phyloP scores from a whole-genome alignment of 2,329 filamentous ascomycete genomes.

The Xylaria sp. region DNA sequence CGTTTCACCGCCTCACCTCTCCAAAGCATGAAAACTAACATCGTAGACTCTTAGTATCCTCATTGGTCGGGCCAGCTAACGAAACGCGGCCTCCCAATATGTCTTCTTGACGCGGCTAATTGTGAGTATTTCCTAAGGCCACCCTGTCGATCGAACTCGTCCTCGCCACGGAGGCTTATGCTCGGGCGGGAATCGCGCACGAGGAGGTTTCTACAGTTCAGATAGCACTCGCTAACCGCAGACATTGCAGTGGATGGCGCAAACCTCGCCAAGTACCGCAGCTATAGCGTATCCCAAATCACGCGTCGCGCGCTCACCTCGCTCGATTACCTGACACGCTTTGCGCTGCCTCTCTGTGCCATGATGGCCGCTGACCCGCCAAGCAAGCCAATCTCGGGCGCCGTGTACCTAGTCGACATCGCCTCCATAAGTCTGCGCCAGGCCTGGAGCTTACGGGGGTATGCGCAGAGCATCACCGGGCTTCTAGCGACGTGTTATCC shows the following conservation, averaged over 20 bases:
- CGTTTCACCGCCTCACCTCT: not conserved
- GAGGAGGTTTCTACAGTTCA: not conserved
- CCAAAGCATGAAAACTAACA: constrained; percentile 9
- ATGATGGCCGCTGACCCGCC: constrained; percentile 24
- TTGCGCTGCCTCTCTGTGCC: constrained; percentile 32
- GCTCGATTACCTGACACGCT: constrained; percentile 33
- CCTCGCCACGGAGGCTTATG: not conserved
- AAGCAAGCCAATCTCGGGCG: constrained; percentile 22
- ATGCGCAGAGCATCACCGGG: constrained; percentile 25
- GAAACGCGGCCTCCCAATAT: constrained; percentile 32
- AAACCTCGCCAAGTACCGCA: constrained; percentile 22
- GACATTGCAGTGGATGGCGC: constrained; percentile 25
- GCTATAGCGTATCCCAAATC: constrained; percentile 13
- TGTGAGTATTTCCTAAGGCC: constrained; percentile 1
- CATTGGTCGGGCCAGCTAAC: constrained; percentile 33
- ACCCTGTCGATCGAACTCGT: not conserved
- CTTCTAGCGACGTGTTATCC: constrained; percentile 34
- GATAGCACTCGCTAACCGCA: constrained; percentile 3
- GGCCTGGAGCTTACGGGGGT: constrained; percentile 27
- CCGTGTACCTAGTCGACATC: constrained; percentile 28
- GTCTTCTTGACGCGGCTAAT: constrained; percentile 23
- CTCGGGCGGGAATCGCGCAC: not conserved
- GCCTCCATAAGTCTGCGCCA: constrained; percentile 21
- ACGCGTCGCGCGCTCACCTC: constrained; percentile 27
- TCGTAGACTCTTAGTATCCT: constrained; percentile 20